phyloP scores from a whole-genome alignment of 352 stramenopile species.

The Phytophthora aleatoria region DNA sequence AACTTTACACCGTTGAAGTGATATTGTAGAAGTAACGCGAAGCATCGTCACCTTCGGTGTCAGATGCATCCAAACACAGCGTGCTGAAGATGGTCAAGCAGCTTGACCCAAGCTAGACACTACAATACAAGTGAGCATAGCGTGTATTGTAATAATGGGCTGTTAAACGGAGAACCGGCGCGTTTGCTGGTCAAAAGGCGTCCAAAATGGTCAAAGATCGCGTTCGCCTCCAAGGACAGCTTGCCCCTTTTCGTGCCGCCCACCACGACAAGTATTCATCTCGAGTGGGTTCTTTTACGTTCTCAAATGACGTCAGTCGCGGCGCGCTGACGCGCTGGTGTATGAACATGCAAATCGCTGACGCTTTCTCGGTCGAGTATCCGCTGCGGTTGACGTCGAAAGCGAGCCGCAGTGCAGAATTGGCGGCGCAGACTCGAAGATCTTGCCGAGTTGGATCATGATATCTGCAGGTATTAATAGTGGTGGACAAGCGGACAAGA shows the following conservation, averaged over 20 bases:
- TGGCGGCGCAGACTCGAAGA: not conserved
- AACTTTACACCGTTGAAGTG: constrained; percentile 9
- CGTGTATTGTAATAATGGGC: not conserved
- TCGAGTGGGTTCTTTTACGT: constrained; percentile 30
- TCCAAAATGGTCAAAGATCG: not conserved
- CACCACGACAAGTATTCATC: constrained; percentile 22
- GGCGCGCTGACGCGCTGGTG: constrained; percentile 11
- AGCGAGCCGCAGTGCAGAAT: constrained; percentile 4
- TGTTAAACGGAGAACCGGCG: not conserved
- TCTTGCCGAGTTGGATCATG: too few species aligned
- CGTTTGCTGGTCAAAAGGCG: not conserved
- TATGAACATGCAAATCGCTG: constrained; percentile 29
- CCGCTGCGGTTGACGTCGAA: constrained; percentile 1
- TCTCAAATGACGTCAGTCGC: constrained; percentile 29
- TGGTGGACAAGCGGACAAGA: too few species aligned
- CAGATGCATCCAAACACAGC: constrained; percentile 24
- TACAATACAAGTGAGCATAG: not conserved
- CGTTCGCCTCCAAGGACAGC: not conserved
- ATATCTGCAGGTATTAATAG: too few species aligned
- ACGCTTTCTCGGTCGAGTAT: constrained; percentile 1
- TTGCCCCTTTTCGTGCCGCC: not conserved
- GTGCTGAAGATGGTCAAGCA: not conserved
- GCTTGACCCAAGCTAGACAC: not conserved
- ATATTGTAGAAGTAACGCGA: constrained; percentile 4
- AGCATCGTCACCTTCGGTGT: constrained; percentile 10